Evolutionary conservation across 352 stramenopile species (phyloP).

Genomic region (Pythium rishiriense): DNA sequence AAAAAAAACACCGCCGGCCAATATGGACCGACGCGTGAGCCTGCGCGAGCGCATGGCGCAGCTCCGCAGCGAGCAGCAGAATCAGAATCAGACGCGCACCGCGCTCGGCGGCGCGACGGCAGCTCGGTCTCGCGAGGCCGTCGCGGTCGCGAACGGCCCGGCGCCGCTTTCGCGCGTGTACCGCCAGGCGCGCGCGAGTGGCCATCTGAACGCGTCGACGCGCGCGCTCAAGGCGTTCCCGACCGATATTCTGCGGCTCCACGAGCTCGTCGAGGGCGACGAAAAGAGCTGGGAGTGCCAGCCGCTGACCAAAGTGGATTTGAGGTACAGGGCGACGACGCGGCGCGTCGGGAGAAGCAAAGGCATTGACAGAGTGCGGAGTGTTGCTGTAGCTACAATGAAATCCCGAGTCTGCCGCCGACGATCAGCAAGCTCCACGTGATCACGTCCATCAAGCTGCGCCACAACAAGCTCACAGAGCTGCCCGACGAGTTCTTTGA

Average conservation of each 20-base stretch:
- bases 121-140: neutral
- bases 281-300: slow-evolving; percentile 76
- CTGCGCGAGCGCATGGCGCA: slow-evolving; percentile 44
- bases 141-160: slow-evolving; percentile 1
- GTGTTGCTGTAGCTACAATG: slow-evolving; percentile 59
- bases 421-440: slow-evolving; percentile 50
- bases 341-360: neutral
- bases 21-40: slow-evolving; percentile 44
- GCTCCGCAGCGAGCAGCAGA: slow-evolving; percentile 22
- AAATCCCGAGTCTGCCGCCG: slow-evolving; percentile 53
- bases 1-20: too few species aligned
- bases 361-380: neutral
- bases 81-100: neutral
- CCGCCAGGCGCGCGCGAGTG: slow-evolving; percentile 56
- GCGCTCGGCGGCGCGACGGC: neutral
- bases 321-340: too few species aligned
- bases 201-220: slow-evolving; percentile 64
- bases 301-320: slow-evolving; percentile 65
- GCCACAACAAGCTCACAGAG: slow-evolving; percentile 59
- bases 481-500: slow-evolving; percentile 61
- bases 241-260: slow-evolving; percentile 55
- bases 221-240: slow-evolving; percentile 55
- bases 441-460: slow-evolving; percentile 68
- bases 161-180: slow-evolving; percentile 35
- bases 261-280: slow-evolving; percentile 62